Evolutionary conservation across 1,139 yeast species (phyloP).

Genomic region (Taphrina wiesneri): DNA sequence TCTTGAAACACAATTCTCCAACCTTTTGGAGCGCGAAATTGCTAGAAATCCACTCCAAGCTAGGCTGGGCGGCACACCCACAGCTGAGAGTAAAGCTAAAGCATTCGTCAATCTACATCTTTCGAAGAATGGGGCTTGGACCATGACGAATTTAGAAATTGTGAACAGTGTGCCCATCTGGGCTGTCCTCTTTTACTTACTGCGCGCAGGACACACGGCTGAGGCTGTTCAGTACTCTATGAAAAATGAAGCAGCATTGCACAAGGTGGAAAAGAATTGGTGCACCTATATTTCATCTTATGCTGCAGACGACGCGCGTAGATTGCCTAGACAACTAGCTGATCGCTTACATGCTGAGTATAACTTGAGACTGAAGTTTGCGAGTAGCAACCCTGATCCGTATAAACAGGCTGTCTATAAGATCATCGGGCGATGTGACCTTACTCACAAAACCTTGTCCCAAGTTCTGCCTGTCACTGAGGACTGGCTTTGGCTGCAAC

Average conservation of each 20-base stretch:
- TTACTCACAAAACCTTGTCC: constrained; percentile 74
- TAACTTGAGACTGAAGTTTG: constrained; percentile 75
- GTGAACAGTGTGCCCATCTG: constrained; percentile 87
- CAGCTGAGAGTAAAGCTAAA: constrained; percentile 67
- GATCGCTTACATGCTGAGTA: constrained; percentile 78
- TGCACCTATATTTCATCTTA: constrained; percentile 75
- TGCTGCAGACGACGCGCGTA: constrained; percentile 58
- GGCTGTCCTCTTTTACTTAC: constrained; percentile 81
- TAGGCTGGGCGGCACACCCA: constrained; percentile 62
- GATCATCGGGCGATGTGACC: constrained; percentile 86
- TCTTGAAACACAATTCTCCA: constrained; percentile 77
- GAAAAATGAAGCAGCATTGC: constrained; percentile 61
- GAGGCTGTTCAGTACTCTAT: constrained; percentile 70
- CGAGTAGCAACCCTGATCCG: constrained; percentile 67
- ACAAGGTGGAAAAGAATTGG: constrained; percentile 81
- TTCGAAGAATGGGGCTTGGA: constrained; percentile 53
- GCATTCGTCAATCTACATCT: constrained; percentile 59
- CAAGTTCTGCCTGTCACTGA: constrained; percentile 77
- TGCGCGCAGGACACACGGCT: constrained; percentile 76
- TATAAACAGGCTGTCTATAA: constrained; percentile 88
- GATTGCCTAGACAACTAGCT: constrained; percentile 65
- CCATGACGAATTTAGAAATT: constrained; percentile 52
- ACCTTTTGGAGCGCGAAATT: constrained; percentile 71
- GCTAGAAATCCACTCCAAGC: constrained; percentile 61
- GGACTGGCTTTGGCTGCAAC: constrained; percentile 97